These are phyloP conservation scores for Cercophora newfieldiana DNA, from an alignment of 495 filamentous ascomycete species.

Conservation along the genomic window DNA sequence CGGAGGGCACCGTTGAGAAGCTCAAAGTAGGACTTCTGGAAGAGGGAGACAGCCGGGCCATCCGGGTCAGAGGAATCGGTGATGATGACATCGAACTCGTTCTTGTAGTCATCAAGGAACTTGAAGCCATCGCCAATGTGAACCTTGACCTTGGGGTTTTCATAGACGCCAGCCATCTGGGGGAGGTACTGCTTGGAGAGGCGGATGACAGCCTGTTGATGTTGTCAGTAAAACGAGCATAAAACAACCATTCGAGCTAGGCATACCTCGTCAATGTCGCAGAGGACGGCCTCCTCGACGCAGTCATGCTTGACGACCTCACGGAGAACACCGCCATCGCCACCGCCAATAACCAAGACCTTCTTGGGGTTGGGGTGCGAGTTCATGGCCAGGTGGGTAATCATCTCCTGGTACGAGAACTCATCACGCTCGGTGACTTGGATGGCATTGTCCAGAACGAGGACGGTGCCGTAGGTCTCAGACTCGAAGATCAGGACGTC, in stretches of 20 bases:
- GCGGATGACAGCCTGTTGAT: conserved; percentile 82
- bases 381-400: conserved; percentile 97
- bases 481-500: conserved; percentile 98
- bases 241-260: background rate
- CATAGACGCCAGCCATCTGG: conserved; percentile 87
- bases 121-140: conserved; percentile 98
- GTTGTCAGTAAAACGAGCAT: conserved; percentile 13
- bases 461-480: conserved; percentile 91
- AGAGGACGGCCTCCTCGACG: conserved; percentile 89
- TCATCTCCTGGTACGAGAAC: conserved; percentile 99
- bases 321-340: conserved; percentile 93
- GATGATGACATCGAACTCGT: conserved; percentile 99
- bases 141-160: conserved; percentile 87
- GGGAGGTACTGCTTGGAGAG: conserved; percentile 98
- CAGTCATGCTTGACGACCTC: conserved; percentile 98
- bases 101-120: conserved; percentile 88
- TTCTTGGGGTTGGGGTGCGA: conserved; percentile 97
- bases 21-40: conserved; percentile 99
- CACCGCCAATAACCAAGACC: conserved; percentile 96
- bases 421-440: conserved; percentile 98
- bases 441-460: conserved; percentile 99
- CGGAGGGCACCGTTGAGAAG: conserved; percentile 83
- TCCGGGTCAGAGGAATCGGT: conserved; percentile 98
- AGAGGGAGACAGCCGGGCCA: conserved; percentile 90
- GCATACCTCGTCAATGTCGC: conserved; percentile 96